phyloP scores from a whole-genome alignment of 2,329 filamentous ascomycete species.

The Pseudocercospora ulei region DNA sequence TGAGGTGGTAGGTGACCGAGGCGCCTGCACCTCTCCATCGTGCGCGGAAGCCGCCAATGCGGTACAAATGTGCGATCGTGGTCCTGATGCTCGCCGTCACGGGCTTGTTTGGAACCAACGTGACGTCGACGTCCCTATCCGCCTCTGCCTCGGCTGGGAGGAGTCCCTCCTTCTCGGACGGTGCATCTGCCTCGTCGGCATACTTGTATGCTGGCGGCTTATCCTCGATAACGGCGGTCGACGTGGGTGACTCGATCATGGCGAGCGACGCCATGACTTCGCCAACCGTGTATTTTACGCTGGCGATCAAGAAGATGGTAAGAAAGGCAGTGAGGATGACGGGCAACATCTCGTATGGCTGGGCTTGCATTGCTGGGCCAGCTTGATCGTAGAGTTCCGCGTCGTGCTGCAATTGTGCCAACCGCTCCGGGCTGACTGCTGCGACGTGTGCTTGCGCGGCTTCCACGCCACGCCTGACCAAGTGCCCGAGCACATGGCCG shows the following conservation, averaged over 20 bases:
- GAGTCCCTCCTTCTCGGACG: constrained; percentile 36
- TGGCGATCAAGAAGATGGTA: constrained; percentile 38
- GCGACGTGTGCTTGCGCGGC: constrained; percentile 28
- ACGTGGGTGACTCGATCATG: constrained; percentile 53
- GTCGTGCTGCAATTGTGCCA: constrained; percentile 26
- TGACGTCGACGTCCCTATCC: constrained; percentile 37
- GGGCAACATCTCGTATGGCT: constrained; percentile 27
- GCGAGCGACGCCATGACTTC: constrained; percentile 53
- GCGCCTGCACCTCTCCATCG: constrained; percentile 34
- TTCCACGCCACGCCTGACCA: constrained; percentile 31
- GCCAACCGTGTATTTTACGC: constrained; percentile 50
- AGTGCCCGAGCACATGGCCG: constrained; percentile 29
- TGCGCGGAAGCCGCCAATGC: constrained; percentile 32
- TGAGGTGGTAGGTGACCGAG: constrained; percentile 32
- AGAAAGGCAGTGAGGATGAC: constrained; percentile 34
- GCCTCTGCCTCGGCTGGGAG: constrained; percentile 37
- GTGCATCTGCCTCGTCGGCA: constrained; percentile 43
- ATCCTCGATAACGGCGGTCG: constrained; percentile 41
- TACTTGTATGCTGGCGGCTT: constrained; percentile 37
- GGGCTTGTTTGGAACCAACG: constrained; percentile 46
- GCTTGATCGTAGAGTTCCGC: constrained; percentile 28
- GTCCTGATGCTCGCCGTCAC: constrained; percentile 53
- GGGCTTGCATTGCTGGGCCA: constrained; percentile 23
- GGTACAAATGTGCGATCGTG: constrained; percentile 44
- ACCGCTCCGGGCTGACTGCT: constrained; percentile 17